A percentile compares a stretch with the other conserved stretches of the same genome.
Evolutionary conservation across 345 rosid genomes (phyloP).

Genomic region (Psidium friedrichsthalianum): DNA sequence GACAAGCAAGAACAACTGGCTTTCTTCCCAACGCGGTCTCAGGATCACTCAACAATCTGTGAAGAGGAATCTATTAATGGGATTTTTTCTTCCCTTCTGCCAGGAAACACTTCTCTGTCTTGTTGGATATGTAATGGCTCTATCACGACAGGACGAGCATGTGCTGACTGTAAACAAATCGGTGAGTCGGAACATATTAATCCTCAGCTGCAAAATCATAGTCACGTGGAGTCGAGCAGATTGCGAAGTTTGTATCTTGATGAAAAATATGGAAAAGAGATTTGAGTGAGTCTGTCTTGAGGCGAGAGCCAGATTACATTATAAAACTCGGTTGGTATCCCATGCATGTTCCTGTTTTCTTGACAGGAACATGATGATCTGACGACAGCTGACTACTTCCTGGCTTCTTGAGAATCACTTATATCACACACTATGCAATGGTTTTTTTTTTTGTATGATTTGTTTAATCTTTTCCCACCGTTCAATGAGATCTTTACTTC

Average conservation of each 20-base stretch:
- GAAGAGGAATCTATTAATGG: neutral
- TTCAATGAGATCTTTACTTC: neutral
- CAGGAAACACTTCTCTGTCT: neutral
- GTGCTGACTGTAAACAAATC: neutral
- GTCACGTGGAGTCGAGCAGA: neutral
- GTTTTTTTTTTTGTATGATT: neutral
- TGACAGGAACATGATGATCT: neutral
- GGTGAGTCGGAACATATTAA: neutral
- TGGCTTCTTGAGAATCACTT: neutral
- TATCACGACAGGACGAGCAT: neutral
- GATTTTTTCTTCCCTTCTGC: neutral
- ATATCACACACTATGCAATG: neutral
- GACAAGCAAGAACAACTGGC: neutral
- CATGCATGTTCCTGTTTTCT: neutral
- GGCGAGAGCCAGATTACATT: neutral
- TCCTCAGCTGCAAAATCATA: neutral
- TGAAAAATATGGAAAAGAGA: neutral
- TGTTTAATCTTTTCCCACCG: neutral
- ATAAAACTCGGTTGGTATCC: neutral
- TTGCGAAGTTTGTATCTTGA: neutral
- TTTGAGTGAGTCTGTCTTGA: neutral
- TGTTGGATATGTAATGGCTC: neutral
- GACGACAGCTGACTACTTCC: neutral
- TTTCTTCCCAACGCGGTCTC: neutral
- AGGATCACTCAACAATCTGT: neutral